Conservation (phyloP, 768 basidiomycete genomes). For the Amanita thiersii region DNA sequence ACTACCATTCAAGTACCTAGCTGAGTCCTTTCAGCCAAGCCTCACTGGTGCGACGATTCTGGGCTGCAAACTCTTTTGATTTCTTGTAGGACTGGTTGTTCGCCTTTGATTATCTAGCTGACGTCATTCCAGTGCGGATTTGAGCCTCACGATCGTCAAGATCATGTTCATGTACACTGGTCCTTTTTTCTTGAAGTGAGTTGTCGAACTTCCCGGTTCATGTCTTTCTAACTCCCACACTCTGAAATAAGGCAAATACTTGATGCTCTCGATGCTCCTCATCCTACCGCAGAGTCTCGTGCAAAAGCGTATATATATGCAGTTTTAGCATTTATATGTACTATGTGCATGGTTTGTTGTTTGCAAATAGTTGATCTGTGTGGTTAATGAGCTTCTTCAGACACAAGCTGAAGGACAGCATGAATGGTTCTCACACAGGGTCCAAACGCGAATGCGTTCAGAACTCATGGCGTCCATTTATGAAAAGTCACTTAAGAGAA, state of each 20-base stretch:
- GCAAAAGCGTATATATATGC: conserved; percentile 73
- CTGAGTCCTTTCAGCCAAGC: conserved; percentile 22
- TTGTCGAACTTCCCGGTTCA: conserved; percentile 5
- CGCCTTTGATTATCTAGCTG: background rate
- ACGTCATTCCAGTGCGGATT: conserved; percentile 44
- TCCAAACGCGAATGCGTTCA: conserved; percentile 58
- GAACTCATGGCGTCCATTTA: conserved; percentile 85
- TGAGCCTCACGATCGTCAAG: conserved; percentile 55
- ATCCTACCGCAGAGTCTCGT: conserved; percentile 41
- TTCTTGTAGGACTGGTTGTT: conserved; percentile 25
- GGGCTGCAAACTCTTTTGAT: conserved; percentile 39
- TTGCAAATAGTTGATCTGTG: too few relatives aligned
- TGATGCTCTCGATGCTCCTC: conserved; percentile 38
- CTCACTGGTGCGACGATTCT: conserved; percentile 34
- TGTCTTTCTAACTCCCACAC: background rate
- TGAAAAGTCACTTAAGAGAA: conserved; percentile 78
- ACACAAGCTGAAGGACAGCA: conserved; percentile 66
- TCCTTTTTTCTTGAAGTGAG: conserved; percentile 80
- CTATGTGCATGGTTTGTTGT: conserved; percentile 40
- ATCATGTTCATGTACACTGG: conserved; percentile 72
- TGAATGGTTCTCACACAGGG: conserved; percentile 77
- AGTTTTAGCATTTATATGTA: conserved; percentile 59
- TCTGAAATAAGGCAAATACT: conserved; percentile 55
- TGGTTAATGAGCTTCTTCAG: too few relatives aligned
- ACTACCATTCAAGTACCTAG: too few relatives aligned